phyloP scores from a whole-genome alignment of 2,329 filamentous ascomycete species.

The Arthrobotrys iridis region DNA sequence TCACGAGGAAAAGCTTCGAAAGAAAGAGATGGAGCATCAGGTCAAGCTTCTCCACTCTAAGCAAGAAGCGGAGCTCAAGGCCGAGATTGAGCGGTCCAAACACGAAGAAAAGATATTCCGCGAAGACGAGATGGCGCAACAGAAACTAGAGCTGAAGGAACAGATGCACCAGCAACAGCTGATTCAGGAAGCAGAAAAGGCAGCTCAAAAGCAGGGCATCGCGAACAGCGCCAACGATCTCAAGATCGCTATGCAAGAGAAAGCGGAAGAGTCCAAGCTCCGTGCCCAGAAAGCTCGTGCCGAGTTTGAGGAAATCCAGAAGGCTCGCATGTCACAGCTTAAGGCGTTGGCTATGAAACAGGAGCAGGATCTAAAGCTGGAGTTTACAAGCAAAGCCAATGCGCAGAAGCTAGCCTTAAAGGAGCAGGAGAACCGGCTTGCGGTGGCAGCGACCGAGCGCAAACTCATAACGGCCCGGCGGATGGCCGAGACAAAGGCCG shows the following conservation, averaged over 20 bases:
- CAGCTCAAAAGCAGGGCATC: conserved; percentile 9
- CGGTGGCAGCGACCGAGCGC: not conserved
- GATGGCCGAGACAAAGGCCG: not conserved
- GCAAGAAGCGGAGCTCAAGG: conserved; percentile 20
- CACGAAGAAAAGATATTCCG: conserved; percentile 31
- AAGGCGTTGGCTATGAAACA: conserved; percentile 9
- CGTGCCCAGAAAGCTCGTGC: conserved; percentile 14
- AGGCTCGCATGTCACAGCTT: conserved; percentile 3
- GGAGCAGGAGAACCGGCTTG: not conserved
- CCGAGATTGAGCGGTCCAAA: conserved; percentile 9
- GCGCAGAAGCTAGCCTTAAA: conserved; percentile 8
- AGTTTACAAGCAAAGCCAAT: conserved; percentile 7
- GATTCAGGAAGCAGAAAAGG: conserved; percentile 21
- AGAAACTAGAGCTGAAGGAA: conserved; percentile 18
- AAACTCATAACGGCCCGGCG: not conserved
- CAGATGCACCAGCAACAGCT: conserved; percentile 19
- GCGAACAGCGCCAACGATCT: conserved; percentile 9
- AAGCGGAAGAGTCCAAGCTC: not conserved
- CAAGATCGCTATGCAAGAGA: conserved; percentile 4
- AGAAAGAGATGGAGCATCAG: conserved; percentile 23
- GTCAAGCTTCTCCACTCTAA: conserved; percentile 8
- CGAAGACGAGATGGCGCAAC: conserved; percentile 3
- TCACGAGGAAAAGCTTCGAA: conserved; percentile 4
- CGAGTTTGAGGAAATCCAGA: not conserved
- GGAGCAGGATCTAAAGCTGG: conserved; percentile 14